Evolutionary conservation across 148 eudicot species (phyloP), one percentile per base, ranked within the genome.

Genomic region (Chenopodium berlandieri): DNA sequence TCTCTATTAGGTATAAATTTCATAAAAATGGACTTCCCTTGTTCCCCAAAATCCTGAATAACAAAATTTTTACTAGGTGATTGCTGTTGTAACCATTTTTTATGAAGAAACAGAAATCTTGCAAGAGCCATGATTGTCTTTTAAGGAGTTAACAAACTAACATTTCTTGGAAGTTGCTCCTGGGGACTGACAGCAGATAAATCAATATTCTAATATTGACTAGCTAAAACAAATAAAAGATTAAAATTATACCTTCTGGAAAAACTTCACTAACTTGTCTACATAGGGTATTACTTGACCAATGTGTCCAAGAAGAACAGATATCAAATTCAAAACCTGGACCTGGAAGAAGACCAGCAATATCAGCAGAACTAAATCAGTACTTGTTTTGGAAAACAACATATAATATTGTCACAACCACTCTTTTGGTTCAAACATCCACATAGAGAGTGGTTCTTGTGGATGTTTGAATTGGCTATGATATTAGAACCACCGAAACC

Each of bases 301-400:
- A 81, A 90, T 89, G 80, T 90, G 92, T 79, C 93, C 94, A 71
- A 94, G 90, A 58, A 96, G 94, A 87, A 88, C 87, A 78, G 98
- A 92, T 76, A 96, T 90, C 65, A 94, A 85, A 89, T 96, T 94
- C 76, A 96, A 80, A 63, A 96, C 99, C 86, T 92, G 99, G 86
- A 96, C 99, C 99, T 96, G 95, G 77, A 77, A 88, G 34, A 50
- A 78, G 44, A 78, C 13, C 40, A 74, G 60, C 31, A 74, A 70
- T 17, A 66, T 8, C 37, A 81, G 16, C 65, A 68, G 62, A 31
- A 23, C 16, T 67, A 40, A 71, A 66, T 56, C 25, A 81, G 56
- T 20, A 5, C 17, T 75, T 32, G 17, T 77, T 40, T 16, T 25
- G 44, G 44, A 11, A 58, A 75, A 46, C 22, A 34, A 16, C 1